phyloP scores from a whole-genome alignment of 1,284 basidiomycete species.

The Rhodotorula sp. region DNA sequence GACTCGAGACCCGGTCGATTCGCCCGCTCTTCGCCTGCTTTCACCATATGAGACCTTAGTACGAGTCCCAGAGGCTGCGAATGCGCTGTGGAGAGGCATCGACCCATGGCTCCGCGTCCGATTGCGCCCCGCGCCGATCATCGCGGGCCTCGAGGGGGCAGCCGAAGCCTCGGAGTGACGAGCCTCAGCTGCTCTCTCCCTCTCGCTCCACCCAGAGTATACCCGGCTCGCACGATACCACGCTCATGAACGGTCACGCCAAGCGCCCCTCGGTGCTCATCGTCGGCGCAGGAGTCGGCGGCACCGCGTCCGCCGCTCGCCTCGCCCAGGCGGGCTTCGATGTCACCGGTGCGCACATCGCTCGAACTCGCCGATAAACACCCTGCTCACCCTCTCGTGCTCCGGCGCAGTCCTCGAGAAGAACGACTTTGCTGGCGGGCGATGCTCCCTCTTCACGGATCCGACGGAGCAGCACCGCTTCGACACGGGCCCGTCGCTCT shows the following conservation, averaged over 20 bases:
- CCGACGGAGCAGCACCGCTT: constrained; percentile 47
- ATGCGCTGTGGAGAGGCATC: too few relatives aligned
- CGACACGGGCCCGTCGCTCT: constrained; percentile 15
- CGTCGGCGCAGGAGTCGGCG: constrained; percentile 57
- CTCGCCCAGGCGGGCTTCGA: constrained; percentile 55
- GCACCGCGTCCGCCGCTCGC: constrained; percentile 56
- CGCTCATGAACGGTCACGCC: background rate
- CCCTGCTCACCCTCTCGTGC: background rate
- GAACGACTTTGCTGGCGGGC: constrained; percentile 56
- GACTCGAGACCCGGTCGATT: too few relatives aligned
- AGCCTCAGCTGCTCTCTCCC: too few relatives aligned
- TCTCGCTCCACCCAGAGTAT: background rate
- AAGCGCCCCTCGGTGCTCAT: constrained; percentile 40
- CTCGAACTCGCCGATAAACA: background rate
- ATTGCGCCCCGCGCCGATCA: too few relatives aligned
- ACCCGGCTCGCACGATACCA: too few relatives aligned
- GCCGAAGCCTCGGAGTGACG: too few relatives aligned
- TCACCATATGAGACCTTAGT: too few relatives aligned
- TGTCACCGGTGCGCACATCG: constrained; percentile 50
- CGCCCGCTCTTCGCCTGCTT: too few relatives aligned
- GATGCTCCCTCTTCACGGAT: constrained; percentile 57
- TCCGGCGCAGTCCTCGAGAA: constrained; percentile 38
- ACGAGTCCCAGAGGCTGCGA: too few relatives aligned
- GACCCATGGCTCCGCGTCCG: too few relatives aligned
- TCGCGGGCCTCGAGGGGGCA: too few relatives aligned